Percentiles rank a stretch among this genome's conserved stretches.
Evolutionary conservation across 164 flowering plant species (phyloP).

Genomic region (Vitis vinifera): ASM3070453v1 NC_081818.1:5860501-5861000

Average conservation of each 20-base stretch:
- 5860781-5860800: constrained; percentile 26
- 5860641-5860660: too few relatives aligned
- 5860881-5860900: constrained; percentile 12
- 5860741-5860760: constrained; percentile 18
- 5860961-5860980: constrained; percentile 23
- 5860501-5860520: too few relatives aligned
- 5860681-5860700: constrained; percentile 18
- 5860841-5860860: neutral
- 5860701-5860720: constrained; percentile 11
- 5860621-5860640: neutral
- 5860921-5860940: constrained; percentile 11
- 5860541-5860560: neutral
- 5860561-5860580: neutral
- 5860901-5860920: neutral
- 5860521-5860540: neutral
- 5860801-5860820: constrained; percentile 6
- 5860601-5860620: constrained; percentile 28
- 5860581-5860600: constrained; percentile 20
- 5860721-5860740: constrained; percentile 20
- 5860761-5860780: constrained; percentile 22
- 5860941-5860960: neutral
- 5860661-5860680: neutral
- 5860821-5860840: neutral
- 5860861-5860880: neutral
- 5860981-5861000: constrained; percentile 8